Conservation (phyloP, 1,139 yeast species). For the Geotrichum reessii region DNA sequence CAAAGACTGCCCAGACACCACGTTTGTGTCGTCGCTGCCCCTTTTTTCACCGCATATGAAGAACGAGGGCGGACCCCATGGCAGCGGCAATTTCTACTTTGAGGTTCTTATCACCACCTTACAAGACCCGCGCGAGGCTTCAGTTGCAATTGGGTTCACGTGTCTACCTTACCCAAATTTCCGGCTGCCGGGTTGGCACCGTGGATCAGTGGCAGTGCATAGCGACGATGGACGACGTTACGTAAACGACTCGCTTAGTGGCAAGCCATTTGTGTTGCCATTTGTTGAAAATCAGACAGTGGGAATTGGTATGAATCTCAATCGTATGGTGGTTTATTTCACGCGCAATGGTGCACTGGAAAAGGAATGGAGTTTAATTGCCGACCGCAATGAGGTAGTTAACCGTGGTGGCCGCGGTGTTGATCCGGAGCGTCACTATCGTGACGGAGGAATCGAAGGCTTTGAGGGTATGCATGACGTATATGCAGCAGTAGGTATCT, state of each 20-base stretch:
- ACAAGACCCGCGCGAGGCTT: conserved; percentile 23
- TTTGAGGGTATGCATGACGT: conserved; percentile 27
- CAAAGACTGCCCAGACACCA: conserved; percentile 22
- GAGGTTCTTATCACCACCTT: conserved; percentile 27
- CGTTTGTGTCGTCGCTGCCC: conserved; percentile 26
- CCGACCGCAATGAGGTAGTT: conserved; percentile 18
- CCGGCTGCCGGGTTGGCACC: conserved; percentile 33
- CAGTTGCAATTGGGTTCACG: conserved; percentile 29
- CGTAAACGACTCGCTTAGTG: conserved; percentile 28
- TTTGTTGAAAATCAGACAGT: conserved; percentile 26
- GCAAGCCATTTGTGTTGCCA: conserved; percentile 26
- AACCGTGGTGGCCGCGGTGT: conserved; percentile 14
- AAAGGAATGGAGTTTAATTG: conserved; percentile 26
- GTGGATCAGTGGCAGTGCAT: conserved; percentile 32
- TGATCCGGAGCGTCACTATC: conserved; percentile 23
- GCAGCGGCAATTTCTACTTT: conserved; percentile 23
- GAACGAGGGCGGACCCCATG: neutral
- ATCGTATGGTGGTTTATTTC: conserved; percentile 22
- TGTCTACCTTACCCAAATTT: conserved; percentile 31
- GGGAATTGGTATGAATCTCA: conserved; percentile 29
- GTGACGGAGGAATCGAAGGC: conserved; percentile 27
- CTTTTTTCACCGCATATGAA: conserved; percentile 21
- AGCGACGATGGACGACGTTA: conserved; percentile 32
- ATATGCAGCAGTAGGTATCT: conserved; percentile 31
- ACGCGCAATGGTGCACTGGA: conserved; percentile 25